These are phyloP conservation scores for Lachnellula occidentalis DNA, from an alignment of 2,329 filamentous ascomycete species.

Conservation along the genomic window DNA sequence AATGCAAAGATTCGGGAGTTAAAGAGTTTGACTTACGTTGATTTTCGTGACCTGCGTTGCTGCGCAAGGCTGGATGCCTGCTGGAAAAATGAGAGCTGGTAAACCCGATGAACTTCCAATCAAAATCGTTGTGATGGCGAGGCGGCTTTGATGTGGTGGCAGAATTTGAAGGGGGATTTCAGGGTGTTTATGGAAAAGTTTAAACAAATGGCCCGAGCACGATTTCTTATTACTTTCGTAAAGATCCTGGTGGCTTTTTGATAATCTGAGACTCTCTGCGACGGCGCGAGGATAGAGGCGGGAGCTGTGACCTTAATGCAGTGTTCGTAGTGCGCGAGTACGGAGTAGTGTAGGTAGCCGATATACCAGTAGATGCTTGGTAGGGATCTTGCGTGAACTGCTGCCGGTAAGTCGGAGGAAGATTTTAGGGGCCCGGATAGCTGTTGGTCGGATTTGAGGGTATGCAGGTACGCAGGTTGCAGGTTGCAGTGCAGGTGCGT, in stretches of 20 bases:
- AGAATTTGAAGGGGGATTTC: not conserved
- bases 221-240: slow-evolving; percentile 16
- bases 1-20: not conserved
- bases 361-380: slow-evolving; percentile 11
- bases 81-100: slow-evolving; percentile 9
- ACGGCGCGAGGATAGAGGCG: slow-evolving; percentile 21
- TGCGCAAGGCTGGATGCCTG: slow-evolving; percentile 16
- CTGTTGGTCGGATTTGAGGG: not conserved
- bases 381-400: slow-evolving; percentile 20
- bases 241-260: slow-evolving; percentile 26
- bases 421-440: slow-evolving; percentile 2
- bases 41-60: not conserved
- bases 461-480: not conserved
- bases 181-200: not conserved
- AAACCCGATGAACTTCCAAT: slow-evolving; percentile 7
- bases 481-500: not conserved
- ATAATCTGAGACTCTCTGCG: slow-evolving; percentile 28
- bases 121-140: not conserved
- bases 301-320: slow-evolving; percentile 24
- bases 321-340: slow-evolving; percentile 12
- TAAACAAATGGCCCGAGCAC: not conserved
- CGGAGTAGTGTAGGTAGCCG: slow-evolving; percentile 21
- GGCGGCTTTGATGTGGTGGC: not conserved
- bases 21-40: slow-evolving; percentile 22
- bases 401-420: slow-evolving; percentile 15